Percentiles rank a stretch among this genome's conserved stretches.
These are phyloP conservation scores for Pichia kluyveri DNA, from an alignment of 805 yeast genomes.

Conservation along the genomic window DNA sequence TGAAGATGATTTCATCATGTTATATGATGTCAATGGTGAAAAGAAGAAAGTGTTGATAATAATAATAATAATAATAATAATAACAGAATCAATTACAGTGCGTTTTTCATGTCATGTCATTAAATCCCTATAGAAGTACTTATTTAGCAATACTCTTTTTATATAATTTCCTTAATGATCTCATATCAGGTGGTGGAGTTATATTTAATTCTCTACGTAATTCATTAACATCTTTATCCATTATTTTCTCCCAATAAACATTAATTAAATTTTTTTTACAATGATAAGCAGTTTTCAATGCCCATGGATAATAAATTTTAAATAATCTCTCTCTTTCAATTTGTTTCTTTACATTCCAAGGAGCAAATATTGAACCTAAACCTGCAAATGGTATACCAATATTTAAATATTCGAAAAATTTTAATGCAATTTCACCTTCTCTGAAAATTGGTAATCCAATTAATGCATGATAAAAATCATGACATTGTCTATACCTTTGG, in stretches of 20 bases:
- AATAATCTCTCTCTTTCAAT: slow-evolving; percentile 56
- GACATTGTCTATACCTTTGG: slow-evolving; percentile 92
- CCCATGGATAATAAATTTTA: slow-evolving; percentile 83
- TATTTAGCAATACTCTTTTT: neutral
- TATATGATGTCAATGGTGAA: too few species aligned
- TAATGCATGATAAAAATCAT: slow-evolving; percentile 91
- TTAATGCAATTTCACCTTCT: slow-evolving; percentile 95
- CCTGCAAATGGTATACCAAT: slow-evolving; percentile 95
- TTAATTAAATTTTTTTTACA: slow-evolving; percentile 66
- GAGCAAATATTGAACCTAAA: slow-evolving; percentile 83
- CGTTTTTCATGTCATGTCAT: too few species aligned
- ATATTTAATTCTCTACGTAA: slow-evolving; percentile 66
- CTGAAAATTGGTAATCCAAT: slow-evolving; percentile 83
- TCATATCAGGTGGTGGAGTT: slow-evolving; percentile 69
- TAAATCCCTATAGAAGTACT: too few species aligned
- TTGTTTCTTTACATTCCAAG: slow-evolving; percentile 53
- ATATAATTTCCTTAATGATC: slow-evolving; percentile 43
- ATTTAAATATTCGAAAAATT: slow-evolving; percentile 86
- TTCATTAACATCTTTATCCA: slow-evolving; percentile 65
- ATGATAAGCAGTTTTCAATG: slow-evolving; percentile 54
- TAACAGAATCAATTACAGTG: too few species aligned
- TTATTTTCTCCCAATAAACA: slow-evolving; percentile 83
- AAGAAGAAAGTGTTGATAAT: too few species aligned
- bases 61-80: too few species aligned
- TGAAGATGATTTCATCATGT: slow-evolving; percentile 21